Conservation (phyloP, 768 basidiomycete species). For the Termitomyces sp. region DNA sequence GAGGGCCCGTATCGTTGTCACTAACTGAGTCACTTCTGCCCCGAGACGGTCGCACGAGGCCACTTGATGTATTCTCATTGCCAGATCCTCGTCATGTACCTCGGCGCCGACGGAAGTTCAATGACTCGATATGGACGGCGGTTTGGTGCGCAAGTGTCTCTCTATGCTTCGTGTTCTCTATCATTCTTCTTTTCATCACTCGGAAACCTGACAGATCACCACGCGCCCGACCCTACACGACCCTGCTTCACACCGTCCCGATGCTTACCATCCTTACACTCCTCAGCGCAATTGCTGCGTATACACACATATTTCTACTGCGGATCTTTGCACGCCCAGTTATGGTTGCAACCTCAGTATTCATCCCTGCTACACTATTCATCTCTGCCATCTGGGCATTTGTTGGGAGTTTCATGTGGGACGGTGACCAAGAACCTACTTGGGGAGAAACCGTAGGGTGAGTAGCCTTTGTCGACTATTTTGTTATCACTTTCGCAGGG, state of each 20-base stretch:
- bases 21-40: constrained; percentile 81
- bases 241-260: constrained; percentile 74
- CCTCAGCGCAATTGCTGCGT: constrained; percentile 66
- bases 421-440: constrained; percentile 50
- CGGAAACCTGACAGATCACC: constrained; percentile 38
- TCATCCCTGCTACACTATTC: constrained; percentile 70
- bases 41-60: constrained; percentile 61
- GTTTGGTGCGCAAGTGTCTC: constrained; percentile 59
- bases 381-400: constrained; percentile 81
- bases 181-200: constrained; percentile 64
- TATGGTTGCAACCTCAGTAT: constrained; percentile 72
- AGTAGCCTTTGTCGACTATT: constrained; percentile 23
- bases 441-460: constrained; percentile 85
- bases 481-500: not conserved
- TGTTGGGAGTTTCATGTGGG: constrained; percentile 71
- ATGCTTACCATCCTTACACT: constrained; percentile 71
- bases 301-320: constrained; percentile 71
- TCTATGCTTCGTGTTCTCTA: constrained; percentile 57
- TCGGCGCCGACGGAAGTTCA: constrained; percentile 63
- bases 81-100: constrained; percentile 74
- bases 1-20: constrained; percentile 52
- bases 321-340: constrained; percentile 83
- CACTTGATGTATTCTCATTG: constrained; percentile 69
- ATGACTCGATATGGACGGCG: constrained; percentile 71
- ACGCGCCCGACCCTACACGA: constrained; percentile 56